A percentile compares a stretch with the other conserved stretches of the same genome.
These are phyloP conservation scores for Phytophthora foliorum DNA, from an alignment of 352 stramenopile species.

Conservation along the genomic window DNA sequence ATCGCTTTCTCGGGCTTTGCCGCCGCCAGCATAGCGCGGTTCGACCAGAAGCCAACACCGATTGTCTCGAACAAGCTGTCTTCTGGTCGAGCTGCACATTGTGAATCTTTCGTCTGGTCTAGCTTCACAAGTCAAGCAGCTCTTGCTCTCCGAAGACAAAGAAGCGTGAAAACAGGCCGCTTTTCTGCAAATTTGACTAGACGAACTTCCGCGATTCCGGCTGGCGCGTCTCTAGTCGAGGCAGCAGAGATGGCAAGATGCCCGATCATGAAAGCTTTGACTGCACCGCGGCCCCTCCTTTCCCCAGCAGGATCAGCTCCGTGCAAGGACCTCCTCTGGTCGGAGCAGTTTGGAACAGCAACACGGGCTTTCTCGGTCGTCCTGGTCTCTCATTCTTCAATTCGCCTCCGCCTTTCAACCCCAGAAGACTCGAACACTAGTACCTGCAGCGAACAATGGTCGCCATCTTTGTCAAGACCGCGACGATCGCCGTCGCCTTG, in stretches of 20 bases:
- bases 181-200: constrained; percentile 8
- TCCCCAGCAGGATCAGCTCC: neutral
- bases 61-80: neutral
- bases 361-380: neutral
- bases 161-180: neutral
- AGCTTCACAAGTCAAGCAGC: neutral
- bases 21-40: too few species aligned
- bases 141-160: neutral
- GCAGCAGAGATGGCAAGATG: neutral
- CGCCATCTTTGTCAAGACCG: constrained; percentile 31
- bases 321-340: neutral
- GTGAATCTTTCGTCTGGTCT: neutral
- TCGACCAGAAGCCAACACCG: neutral
- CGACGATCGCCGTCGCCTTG: constrained; percentile 27
- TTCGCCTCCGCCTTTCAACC: neutral
- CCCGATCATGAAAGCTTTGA: neutral
- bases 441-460: constrained; percentile 35
- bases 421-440: neutral
- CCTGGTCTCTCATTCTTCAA: neutral
- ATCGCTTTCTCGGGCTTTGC: neutral
- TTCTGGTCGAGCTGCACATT: neutral
- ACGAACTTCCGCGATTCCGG: neutral
- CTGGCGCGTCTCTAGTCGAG: neutral
- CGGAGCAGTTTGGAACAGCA: neutral
- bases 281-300: neutral